phyloP scores from a whole-genome alignment of 768 basidiomycete genomes.

The Suillus hirtellus region DNA sequence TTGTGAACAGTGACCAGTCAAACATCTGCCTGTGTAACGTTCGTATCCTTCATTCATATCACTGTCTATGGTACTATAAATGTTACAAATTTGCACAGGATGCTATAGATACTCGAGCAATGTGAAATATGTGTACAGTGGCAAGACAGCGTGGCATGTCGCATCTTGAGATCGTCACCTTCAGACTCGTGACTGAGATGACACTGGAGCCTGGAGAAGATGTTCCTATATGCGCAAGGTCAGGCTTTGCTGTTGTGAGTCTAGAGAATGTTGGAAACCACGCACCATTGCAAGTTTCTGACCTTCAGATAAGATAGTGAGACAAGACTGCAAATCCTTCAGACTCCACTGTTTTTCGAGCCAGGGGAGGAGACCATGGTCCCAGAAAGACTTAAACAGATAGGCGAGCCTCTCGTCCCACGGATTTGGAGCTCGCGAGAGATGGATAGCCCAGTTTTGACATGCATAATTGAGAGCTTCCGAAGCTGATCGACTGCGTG shows the following conservation, averaged over 20 bases:
- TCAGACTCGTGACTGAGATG: background rate
- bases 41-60: background rate
- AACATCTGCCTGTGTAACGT: slow-evolving; percentile 18
- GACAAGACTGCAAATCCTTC: background rate
- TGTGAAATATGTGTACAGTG: background rate
- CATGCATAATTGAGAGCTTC: background rate
- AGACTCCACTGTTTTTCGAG: slow-evolving; percentile 1
- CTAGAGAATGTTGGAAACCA: background rate
- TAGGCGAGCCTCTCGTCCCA: background rate
- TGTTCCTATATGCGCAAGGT: background rate
- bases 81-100: background rate
- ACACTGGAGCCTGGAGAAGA: background rate
- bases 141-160: background rate
- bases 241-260: background rate
- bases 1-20: slow-evolving; percentile 13
- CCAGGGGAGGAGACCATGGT: background rate
- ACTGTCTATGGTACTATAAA: slow-evolving; percentile 17
- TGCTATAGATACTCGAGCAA: background rate
- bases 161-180: background rate
- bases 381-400: background rate
- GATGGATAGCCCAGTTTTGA: background rate
- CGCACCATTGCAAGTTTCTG: background rate
- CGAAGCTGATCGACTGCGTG: background rate
- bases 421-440: background rate
- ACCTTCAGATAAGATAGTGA: background rate